phyloP scores from a whole-genome alignment of 306 rosid genomes.

The Trifolium repens region DNA sequence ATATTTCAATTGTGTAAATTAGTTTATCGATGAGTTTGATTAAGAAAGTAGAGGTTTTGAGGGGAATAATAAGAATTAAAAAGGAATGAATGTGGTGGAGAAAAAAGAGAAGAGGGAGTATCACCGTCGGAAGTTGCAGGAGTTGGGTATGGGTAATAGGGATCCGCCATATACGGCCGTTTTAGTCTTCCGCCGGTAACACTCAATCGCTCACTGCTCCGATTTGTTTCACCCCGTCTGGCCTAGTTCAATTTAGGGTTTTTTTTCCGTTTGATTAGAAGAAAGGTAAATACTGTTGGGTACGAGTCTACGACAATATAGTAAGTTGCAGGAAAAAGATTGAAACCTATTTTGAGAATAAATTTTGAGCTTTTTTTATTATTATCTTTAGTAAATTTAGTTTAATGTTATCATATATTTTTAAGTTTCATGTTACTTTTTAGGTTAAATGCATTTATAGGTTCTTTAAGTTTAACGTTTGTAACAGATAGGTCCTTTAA shows the following conservation, averaged over 20 bases:
- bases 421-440: too few relatives aligned
- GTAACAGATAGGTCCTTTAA: too few relatives aligned
- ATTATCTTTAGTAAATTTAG: too few relatives aligned
- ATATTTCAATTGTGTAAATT: neutral
- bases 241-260: neutral
- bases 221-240: neutral
- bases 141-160: conserved; percentile 53
- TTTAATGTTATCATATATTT: too few relatives aligned
- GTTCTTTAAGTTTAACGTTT: too few relatives aligned
- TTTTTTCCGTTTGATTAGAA: neutral
- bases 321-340: too few relatives aligned
- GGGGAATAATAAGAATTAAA: neutral
- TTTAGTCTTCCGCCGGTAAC: neutral
- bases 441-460: too few relatives aligned
- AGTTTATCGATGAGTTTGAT: neutral
- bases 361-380: too few relatives aligned
- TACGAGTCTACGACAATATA: neutral
- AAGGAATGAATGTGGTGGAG: neutral
- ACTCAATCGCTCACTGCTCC: neutral
- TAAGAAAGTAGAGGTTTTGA: neutral
- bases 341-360: too few relatives aligned
- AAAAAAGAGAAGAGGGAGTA: conserved; percentile 31
- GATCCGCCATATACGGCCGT: conserved; percentile 58
- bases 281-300: neutral
- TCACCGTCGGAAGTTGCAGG: conserved; percentile 50